Evolutionary conservation across 2,329 filamentous ascomycete genomes (phyloP), one percentile per base, ranked within the genome.

Genomic region (Trichoderma lentiforme): DNA sequence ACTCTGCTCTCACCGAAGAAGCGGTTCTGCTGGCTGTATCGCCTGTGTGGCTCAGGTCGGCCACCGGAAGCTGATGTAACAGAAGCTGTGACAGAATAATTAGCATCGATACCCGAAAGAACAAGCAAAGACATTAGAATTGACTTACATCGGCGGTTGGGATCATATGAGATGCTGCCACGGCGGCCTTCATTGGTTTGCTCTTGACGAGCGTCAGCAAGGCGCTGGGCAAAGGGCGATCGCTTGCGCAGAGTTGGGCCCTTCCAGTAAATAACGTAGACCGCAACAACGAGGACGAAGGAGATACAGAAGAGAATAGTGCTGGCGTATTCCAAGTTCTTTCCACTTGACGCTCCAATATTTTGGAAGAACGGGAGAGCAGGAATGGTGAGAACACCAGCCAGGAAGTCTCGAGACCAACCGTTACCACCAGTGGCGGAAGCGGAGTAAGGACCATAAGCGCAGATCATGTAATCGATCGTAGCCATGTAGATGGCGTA

Each of bases 341-440:
- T 84, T 18, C 83, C 83, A 28, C 85, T 79, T 4, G 75, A 78
- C 2, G 75, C 83, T 32, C 82, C 82, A 21, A 91, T 89, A 75
- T 91, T 88, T 62, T 81, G 77, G 79, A 89, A 90, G 80, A 91
- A 89, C 0, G 91, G 91, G 0, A 87, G 87, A 0, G 91, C 89
- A 15, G 90, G 91, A 64, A 93, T 84, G 0, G 91, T 92, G 1
- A 93, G 86, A 9, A 93, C 85, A 80, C 92, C 92, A 2, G 92
- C 92, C 0, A 94, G 82, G 80, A 93, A 90, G 77, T 94, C 92
- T 74, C 92, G 86, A 3, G 91, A 86, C 82, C 91, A 93, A 2
- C 91, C 92, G 74, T 94, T 94, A 24, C 92, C 92, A 53, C 92
- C 92, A 0, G 92, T 93, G 0, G 92, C 92, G 0, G 91, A 93